Base-by-base conservation (phyloP, 1,139 yeast species). In the Suhomyces wounanorum region DNA sequence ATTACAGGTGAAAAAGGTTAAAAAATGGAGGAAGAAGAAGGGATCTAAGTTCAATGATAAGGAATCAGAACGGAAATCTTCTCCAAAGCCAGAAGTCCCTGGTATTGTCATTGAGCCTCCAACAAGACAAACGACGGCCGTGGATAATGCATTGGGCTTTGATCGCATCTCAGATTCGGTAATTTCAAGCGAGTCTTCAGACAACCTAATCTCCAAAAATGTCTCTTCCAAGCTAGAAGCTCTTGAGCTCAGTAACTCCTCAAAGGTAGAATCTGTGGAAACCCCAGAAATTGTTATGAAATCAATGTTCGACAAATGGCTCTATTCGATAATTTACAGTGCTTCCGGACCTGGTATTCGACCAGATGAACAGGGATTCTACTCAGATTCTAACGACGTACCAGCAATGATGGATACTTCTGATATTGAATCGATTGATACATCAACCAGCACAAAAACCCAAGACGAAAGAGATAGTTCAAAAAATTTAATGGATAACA, bases 321-420 rank as follows among this genome's bases (percentile, higher is more conserved):
- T 60, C 2, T 54, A 58, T 8, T 63, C 72, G 1, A 61, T 75
- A 46, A 50, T 75, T 18, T 69, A 69, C 50, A 66, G 73, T 0
- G 72, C 67, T 7, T 58, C 66, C 1, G 76, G 69, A 51, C 55
- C 58, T 30, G 59, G 48, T 47, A 44, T 60, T 11, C 54, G 48
- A 37, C 72, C 76, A 0, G 68, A 74, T 52, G 79, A 75, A 7
- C 80, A 77, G 58, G 81, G 80, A 1, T 75, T 77, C 44, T 77
- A 77, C 50, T 59, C 66, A 5, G 73, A 69, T 46, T 50, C 65
- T 5, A 62, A 61, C 18, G 66, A 57, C 10, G 50, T 55, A 4
- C 54, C 63, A 13, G 52, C 58, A 10, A 51, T 55, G 3, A 54
- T 55, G 25, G 77, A 72, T 44, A 52, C 62, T 2, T 68, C 74